Conservation (phyloP, 805 yeast species). For the Starmerella bacillaris region DNA sequence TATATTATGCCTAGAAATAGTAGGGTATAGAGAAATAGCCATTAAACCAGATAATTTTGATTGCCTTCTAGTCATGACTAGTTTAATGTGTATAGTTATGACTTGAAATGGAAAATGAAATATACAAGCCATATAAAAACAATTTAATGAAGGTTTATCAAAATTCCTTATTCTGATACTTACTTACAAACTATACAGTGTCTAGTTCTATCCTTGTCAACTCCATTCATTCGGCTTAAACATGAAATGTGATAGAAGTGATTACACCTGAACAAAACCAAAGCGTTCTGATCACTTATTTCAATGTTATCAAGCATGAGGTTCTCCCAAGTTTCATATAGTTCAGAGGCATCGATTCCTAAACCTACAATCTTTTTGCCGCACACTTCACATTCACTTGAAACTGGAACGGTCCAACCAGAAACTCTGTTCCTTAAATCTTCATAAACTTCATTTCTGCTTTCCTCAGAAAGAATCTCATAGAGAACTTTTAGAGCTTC, state of each 20-base stretch:
- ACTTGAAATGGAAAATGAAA: too few species aligned
- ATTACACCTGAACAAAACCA: slow-evolving; percentile 13
- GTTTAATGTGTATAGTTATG: too few species aligned
- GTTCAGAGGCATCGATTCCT: slow-evolving; percentile 32
- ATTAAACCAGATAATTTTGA: too few species aligned
- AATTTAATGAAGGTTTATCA: too few species aligned
- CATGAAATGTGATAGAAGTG: slow-evolving; percentile 16
- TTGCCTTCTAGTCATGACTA: too few species aligned
- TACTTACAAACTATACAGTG: slow-evolving; percentile 1
- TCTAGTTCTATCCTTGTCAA: not conserved
- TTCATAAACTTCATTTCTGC: slow-evolving; percentile 30
- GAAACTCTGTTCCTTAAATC: slow-evolving; percentile 28
- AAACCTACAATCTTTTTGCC: slow-evolving; percentile 59
- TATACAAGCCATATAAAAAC: too few species aligned
- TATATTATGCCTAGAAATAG: too few species aligned
- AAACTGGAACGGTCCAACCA: slow-evolving; percentile 47
- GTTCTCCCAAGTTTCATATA: slow-evolving; percentile 22
- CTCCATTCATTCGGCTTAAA: slow-evolving; percentile 7
- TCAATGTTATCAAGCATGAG: not conserved
- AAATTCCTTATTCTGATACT: too few species aligned
- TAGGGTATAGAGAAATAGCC: too few species aligned
- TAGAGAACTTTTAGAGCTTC: slow-evolving; percentile 5
- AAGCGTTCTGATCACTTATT: slow-evolving; percentile 1
- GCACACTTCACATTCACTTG: slow-evolving; percentile 54
- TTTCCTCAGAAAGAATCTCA: slow-evolving; percentile 36